Percentiles rank a stretch among this genome's conserved stretches.
Conservation (phyloP, 768 basidiomycete species). For the Melanogaster broomeanus region DNA sequence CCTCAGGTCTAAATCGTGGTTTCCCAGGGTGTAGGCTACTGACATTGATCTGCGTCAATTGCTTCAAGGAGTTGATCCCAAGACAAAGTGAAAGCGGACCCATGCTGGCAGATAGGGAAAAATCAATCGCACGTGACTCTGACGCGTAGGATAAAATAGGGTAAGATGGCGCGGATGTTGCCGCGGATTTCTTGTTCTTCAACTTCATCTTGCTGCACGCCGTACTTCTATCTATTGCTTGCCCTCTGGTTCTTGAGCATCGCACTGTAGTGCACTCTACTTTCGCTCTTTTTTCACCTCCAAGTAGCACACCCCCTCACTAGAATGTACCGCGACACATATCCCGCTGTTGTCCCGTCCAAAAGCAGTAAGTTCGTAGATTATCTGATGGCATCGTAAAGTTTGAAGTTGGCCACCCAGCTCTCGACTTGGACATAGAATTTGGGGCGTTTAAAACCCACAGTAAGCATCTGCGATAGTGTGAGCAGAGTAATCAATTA, state of each 20-base stretch:
- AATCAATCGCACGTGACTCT: slow-evolving; percentile 27
- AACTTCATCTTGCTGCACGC: slow-evolving; percentile 27
- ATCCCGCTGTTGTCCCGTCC: slow-evolving; percentile 41
- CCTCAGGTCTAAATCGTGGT: slow-evolving; percentile 1
- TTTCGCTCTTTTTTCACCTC: slow-evolving; percentile 14
- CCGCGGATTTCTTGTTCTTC: slow-evolving; percentile 32
- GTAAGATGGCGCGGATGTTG: slow-evolving; percentile 11
- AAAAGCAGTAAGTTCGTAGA: slow-evolving; percentile 29
- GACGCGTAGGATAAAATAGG: slow-evolving; percentile 32
- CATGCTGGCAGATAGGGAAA: not conserved
- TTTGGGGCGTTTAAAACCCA: not conserved
- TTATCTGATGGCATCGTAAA: not conserved
- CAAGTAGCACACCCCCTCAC: slow-evolving; percentile 3
- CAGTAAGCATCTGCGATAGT: slow-evolving; percentile 10
- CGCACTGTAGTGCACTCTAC: slow-evolving; percentile 7
- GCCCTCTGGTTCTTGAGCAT: slow-evolving; percentile 10
- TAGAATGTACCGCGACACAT: slow-evolving; percentile 34
- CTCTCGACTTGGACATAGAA: slow-evolving; percentile 1
- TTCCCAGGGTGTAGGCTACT: not conserved
- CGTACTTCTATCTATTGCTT: slow-evolving; percentile 9
- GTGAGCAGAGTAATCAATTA: not conserved
- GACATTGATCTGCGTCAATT: slow-evolving; percentile 1
- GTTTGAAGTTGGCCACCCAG: not conserved
- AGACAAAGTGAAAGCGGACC: not conserved
- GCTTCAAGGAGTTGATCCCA: not conserved